Conservation (phyloP, 78 protist genomes). For the Pigoraptor vietnamica region DNA sequence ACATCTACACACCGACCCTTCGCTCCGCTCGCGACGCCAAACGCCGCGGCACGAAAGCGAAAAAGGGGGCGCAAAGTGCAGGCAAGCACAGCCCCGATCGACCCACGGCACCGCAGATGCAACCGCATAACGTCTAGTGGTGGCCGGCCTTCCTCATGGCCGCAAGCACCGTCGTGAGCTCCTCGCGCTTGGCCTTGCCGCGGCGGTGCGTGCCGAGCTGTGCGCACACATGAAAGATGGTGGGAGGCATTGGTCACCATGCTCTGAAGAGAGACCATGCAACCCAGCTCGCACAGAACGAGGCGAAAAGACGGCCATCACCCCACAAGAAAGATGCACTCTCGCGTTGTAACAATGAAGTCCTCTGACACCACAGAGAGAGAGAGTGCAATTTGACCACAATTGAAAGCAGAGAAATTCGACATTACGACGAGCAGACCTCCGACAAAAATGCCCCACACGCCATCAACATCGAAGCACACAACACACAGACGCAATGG, state of each 20-base stretch:
- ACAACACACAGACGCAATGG: neutral
- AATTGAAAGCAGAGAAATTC: neutral
- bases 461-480: too few relatives aligned
- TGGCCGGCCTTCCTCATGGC: conserved; percentile 4
- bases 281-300: neutral
- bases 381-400: neutral
- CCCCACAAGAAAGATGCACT: neutral
- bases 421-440: too few relatives aligned
- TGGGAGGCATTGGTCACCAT: too few relatives aligned
- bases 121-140: neutral
- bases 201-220: conserved; percentile 59
- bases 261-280: neutral
- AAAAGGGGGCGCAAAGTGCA: too few relatives aligned
- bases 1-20: too few relatives aligned
- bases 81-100: too few relatives aligned
- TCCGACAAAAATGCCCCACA: too few relatives aligned
- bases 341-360: too few relatives aligned
- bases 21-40: too few relatives aligned
- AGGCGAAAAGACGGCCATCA: neutral
- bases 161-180: conserved; percentile 15
- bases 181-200: conserved; percentile 58
- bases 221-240: neutral
- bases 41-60: too few relatives aligned
- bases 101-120: too few relatives aligned
- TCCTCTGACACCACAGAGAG: neutral